These are phyloP conservation scores for Verticillium zaregamsianum DNA, from an alignment of 2,329 filamentous ascomycete genomes.

Conservation along the genomic window DNA sequence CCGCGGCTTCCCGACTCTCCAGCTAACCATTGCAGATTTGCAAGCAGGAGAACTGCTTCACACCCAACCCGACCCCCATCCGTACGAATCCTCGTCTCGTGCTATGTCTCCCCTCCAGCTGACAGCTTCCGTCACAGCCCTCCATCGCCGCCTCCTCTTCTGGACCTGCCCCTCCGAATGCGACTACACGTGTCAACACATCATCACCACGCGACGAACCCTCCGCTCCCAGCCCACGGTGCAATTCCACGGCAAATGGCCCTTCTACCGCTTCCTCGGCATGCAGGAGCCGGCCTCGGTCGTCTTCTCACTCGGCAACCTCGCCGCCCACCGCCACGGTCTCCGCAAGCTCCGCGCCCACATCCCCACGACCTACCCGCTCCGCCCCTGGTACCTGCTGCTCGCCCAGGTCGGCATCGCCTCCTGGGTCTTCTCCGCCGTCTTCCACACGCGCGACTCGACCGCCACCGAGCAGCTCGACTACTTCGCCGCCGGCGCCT, in stretches of 20 bases:
- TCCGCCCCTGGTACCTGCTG: constrained; percentile 74
- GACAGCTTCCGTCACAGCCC: constrained; percentile 46
- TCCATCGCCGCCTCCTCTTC: constrained; percentile 80
- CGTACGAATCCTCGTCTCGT: constrained; percentile 45
- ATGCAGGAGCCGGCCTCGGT: constrained; percentile 95
- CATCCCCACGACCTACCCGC: constrained; percentile 68
- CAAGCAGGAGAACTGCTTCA: constrained; percentile 71
- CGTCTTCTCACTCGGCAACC: constrained; percentile 88
- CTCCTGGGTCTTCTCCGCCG: constrained; percentile 82
- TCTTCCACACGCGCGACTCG: constrained; percentile 93
- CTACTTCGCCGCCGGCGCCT: constrained; percentile 90
- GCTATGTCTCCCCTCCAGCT: constrained; percentile 3
- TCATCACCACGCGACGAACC: constrained; percentile 72
- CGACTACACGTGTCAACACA: constrained; percentile 96
- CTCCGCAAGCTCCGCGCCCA: constrained; percentile 64
- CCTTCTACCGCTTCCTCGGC: constrained; percentile 83
- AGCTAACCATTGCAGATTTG: constrained; percentile 58
- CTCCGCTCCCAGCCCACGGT: constrained; percentile 64
- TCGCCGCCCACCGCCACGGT: constrained; percentile 77
- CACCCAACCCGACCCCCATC: constrained; percentile 58
- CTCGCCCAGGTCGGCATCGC: constrained; percentile 79
- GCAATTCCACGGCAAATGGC: constrained; percentile 99
- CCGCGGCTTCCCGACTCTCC: background rate
- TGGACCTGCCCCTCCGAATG: constrained; percentile 94
- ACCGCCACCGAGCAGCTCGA: constrained; percentile 84